phyloP scores from a whole-genome alignment of 2,329 filamentous ascomycete species.

The Aspergillaceae sp. region DNA sequence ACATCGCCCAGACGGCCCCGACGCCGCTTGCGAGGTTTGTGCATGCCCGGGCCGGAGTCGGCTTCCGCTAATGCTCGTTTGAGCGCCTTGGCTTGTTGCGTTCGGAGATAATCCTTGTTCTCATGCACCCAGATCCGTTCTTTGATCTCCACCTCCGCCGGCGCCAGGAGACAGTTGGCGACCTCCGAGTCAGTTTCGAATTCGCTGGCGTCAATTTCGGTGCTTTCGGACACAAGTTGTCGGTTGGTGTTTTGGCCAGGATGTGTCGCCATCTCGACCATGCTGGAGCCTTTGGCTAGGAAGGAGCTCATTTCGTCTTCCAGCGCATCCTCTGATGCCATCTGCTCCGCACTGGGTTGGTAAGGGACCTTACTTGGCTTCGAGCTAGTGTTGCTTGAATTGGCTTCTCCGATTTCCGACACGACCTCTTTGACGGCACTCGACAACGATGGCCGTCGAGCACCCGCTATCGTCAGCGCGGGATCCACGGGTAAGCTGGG shows the following conservation, averaged over 20 bases:
- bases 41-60: slow-evolving; percentile 28
- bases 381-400: slow-evolving; percentile 2
- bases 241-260: slow-evolving; percentile 4
- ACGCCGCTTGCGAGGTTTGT: slow-evolving; percentile 44
- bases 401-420: slow-evolving; percentile 10
- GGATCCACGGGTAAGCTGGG: slow-evolving; percentile 44
- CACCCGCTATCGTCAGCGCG: slow-evolving; percentile 22
- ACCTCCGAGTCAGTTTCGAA: slow-evolving; percentile 89
- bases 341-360: slow-evolving; percentile 48
- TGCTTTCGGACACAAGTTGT: slow-evolving; percentile 45
- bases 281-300: slow-evolving; percentile 39
- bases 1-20: slow-evolving; percentile 41
- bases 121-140: slow-evolving; percentile 90
- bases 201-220: slow-evolving; percentile 65
- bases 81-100: slow-evolving; percentile 75
- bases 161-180: slow-evolving; percentile 63
- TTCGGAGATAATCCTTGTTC: slow-evolving; percentile 87
- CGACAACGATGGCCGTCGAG: slow-evolving; percentile 12
- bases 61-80: slow-evolving; percentile 57
- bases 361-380: slow-evolving; percentile 35
- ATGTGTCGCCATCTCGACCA: slow-evolving; percentile 21
- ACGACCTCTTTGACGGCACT: slow-evolving; percentile 15
- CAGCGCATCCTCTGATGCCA: slow-evolving; percentile 51
- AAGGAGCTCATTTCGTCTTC: slow-evolving; percentile 64
- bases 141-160: slow-evolving; percentile 70